Evolutionary conservation across 768 basidiomycete species (phyloP), one percentile per base, ranked within the genome.

Genomic region (Dentipellis sp.): DNA sequence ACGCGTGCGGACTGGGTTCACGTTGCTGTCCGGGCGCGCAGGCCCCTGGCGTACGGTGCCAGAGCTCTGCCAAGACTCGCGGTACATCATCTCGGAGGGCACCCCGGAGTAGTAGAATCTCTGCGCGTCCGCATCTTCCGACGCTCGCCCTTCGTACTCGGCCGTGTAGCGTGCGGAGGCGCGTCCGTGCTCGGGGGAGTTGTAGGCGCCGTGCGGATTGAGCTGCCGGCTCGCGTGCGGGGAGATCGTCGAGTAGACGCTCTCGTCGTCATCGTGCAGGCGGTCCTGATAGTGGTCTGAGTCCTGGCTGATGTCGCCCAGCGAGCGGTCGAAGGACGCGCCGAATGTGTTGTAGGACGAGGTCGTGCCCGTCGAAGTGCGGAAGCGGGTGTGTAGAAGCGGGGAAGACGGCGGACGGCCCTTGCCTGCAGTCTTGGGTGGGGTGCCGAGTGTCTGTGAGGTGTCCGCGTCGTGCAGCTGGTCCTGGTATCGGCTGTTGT

Each of bases 351-450:
- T 62, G 36, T 66, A 61, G 56, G 70, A 67, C 48, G 65, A 65
- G 40, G 65, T 64, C 50, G 75, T 73, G 38, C 70, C 67, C 3
- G 72, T 68, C 29, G 77, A 78, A 42, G 58, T 63, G 21, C 75
- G 70, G 64, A 81, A 81, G 52, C 69, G 67, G 11, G 77, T 72
- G 59, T 81, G 79, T 40, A 81, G 61, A 35, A 81, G 60, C 40
- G 80, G 80, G 8, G 75, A 80, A 6, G 69, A 66, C 0, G 74
- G 79, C 19, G 66, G 59, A 40, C 17, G 58, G 34, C 47, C 23
- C n/a, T 23, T 38, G 46, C 22, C 39, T 39, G 55, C 34, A 21
- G 47, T 21, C 19, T 14, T 42, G 40, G 40, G 19, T 4, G 40
- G 14, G 40, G 14, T 42, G 14, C 19, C 19, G 40, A 14, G 14